phyloP scores from a whole-genome alignment of 2,329 filamentous ascomycete genomes.

The Hypoxylon sp. region DNA sequence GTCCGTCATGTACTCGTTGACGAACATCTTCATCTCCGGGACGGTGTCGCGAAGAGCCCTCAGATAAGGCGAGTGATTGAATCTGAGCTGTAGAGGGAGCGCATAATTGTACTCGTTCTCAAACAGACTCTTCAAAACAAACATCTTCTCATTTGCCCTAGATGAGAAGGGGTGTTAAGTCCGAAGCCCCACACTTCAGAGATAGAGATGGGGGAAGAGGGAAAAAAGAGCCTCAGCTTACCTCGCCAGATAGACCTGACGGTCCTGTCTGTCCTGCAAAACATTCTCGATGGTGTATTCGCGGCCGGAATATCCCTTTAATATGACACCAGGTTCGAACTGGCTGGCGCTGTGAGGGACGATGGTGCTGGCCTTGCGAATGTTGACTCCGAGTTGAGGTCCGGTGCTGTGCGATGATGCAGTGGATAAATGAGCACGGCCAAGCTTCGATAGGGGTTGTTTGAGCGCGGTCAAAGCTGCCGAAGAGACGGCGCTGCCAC shows the following conservation, averaged over 20 bases:
- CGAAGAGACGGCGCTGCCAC: slow-evolving; percentile 45
- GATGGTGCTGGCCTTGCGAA: slow-evolving; percentile 47
- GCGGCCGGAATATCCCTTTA: slow-evolving; percentile 50
- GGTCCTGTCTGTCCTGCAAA: slow-evolving; percentile 52
- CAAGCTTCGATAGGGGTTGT: slow-evolving; percentile 43
- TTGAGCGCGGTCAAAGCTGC: slow-evolving; percentile 47
- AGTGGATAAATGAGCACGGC: slow-evolving; percentile 44
- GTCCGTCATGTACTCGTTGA: slow-evolving; percentile 58
- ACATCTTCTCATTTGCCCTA: slow-evolving; percentile 51
- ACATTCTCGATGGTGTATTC: slow-evolving; percentile 52
- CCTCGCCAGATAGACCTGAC: slow-evolving; percentile 52
- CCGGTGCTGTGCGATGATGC: slow-evolving; percentile 40
- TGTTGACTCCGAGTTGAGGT: slow-evolving; percentile 33
- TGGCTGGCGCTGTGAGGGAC: slow-evolving; percentile 40
- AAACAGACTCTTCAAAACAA: slow-evolving; percentile 52
- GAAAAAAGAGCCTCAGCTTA: slow-evolving; percentile 31
- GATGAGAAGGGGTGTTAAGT: slow-evolving; percentile 23
- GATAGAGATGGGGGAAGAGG: background rate
- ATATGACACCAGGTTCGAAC: slow-evolving; percentile 47
- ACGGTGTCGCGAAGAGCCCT: slow-evolving; percentile 56
- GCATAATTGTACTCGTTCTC: slow-evolving; percentile 52
- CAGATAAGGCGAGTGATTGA: slow-evolving; percentile 52
- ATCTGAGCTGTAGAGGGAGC: slow-evolving; percentile 49
- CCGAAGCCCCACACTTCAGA: slow-evolving; percentile 15
- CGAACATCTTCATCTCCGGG: slow-evolving; percentile 58